Conservation (phyloP, 2,329 filamentous ascomycete species). For the Biscogniauxia sp. region DNA sequence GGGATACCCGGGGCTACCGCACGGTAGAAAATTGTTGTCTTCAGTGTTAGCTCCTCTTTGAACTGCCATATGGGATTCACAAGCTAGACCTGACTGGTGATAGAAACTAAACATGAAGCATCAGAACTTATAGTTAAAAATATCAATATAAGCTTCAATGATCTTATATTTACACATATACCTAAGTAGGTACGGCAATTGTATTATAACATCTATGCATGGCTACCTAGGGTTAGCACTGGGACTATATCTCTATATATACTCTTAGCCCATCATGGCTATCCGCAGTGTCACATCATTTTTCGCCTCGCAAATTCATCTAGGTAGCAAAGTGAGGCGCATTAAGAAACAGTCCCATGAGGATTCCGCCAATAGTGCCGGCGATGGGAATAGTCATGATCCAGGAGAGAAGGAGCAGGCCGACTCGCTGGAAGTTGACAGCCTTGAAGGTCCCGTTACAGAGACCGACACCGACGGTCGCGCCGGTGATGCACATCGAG, state of each 20-base stretch:
- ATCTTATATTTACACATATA: too few species aligned
- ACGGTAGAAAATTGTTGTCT: too few species aligned
- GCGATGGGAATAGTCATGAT: slow-evolving; percentile 63
- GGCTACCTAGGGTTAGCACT: background rate
- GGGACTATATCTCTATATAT: background rate
- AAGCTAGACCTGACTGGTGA: too few species aligned
- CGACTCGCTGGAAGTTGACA: slow-evolving; percentile 74
- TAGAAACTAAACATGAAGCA: too few species aligned
- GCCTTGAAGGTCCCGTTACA: slow-evolving; percentile 71
- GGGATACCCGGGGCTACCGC: too few species aligned
- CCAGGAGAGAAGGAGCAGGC: slow-evolving; percentile 66
- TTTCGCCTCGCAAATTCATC: background rate
- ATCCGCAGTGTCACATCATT: too few species aligned
- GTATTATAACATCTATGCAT: background rate
- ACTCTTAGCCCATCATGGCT: background rate
- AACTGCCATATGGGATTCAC: too few species aligned
- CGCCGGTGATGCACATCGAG: slow-evolving; percentile 77
- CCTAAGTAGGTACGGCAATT: background rate
- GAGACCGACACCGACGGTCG: slow-evolving; percentile 74
- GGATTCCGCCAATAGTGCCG: slow-evolving; percentile 51
- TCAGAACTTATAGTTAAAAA: too few species aligned
- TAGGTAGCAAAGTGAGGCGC: slow-evolving; percentile 50
- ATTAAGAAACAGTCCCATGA: slow-evolving; percentile 54
- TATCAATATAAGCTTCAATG: too few species aligned
- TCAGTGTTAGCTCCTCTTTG: too few species aligned